Evolutionary conservation across 345 rosid species (phyloP), one percentile per base, ranked within the genome.

Genomic region (Gossypioides kirkii): DNA sequence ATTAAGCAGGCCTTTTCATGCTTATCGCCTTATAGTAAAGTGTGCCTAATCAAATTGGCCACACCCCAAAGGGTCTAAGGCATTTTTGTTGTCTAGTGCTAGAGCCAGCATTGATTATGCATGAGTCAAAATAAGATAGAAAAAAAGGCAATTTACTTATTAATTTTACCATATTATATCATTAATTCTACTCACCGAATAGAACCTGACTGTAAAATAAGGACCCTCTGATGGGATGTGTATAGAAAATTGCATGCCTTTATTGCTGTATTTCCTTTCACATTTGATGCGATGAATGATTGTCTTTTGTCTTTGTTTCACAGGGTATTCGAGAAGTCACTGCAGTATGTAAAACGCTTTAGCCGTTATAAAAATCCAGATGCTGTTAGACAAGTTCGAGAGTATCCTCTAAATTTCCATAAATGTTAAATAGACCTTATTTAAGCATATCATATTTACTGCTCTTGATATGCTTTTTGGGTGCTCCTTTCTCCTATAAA

Each of bases 311-410:
- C 6, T 45, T 45, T 66, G 54, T 22, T 66, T 13, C 13, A 74
- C 87, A 95, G 99, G 76, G 98, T 93, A 60, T 95, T 95, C 84
- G 99, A 93, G 87, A 95, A 95, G 79, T 95, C 98, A 1, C 85
- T 93, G 85, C 99, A 95, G 86, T 91, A 95, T 82, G 98, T 95
- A 71, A 95, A 92, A 77, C 97, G 97, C 60, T 95, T 95, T 73
- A 66, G 70, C 70, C 71, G 99, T 16, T 95, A 95, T 76, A 95
- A 93, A 75, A 93, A 93, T 75, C 97, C 99, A 2, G 99, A 95
- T 81, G 98, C 98, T 80, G 97, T 95, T 77, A 78, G 96, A 86
- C 97, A 95, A 95, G 97, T 90, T 77, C 83, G 98, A 87, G 99
- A 93, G 98, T 91, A 95, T 95, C 99, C 96, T 85, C 41, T 32